A percentile compares a stretch with the other conserved stretches of the same genome.
These are phyloP conservation scores for Flaveria floridana DNA, from an alignment of 140 eudicot genomes.

Conservation along the genomic window DNA sequence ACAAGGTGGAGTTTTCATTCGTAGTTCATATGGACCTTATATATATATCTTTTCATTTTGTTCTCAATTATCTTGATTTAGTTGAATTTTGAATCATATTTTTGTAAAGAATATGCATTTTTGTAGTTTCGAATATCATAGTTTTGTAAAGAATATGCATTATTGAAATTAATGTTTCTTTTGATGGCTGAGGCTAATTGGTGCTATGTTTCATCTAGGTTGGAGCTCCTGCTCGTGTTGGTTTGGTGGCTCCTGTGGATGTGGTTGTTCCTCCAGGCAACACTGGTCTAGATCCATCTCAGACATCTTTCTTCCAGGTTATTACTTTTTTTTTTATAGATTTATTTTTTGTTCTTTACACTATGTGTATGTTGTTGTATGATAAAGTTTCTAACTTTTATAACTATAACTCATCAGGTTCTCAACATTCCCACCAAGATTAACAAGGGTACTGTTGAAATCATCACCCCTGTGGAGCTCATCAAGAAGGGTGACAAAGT, in stretches of 20 bases:
- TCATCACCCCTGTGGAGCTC: slow-evolving; percentile 91
- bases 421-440: slow-evolving; percentile 96
- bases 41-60: no score
- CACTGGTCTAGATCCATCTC: slow-evolving; percentile 95
- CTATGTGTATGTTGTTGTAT: no score
- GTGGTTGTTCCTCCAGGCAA: slow-evolving; percentile 92
- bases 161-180: no score
- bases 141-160: no score
- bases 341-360: not conserved
- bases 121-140: no score
- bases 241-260: slow-evolving; percentile 79
- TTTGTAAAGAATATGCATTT: no score
- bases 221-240: slow-evolving; percentile 99
- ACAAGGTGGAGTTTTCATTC: slow-evolving; percentile 35
- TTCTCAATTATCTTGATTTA: no score
- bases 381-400: not conserved
- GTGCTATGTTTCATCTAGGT: slow-evolving; percentile 24
- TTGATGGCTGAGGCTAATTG: no score
- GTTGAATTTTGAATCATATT: no score
- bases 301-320: slow-evolving; percentile 96
- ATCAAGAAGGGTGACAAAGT: slow-evolving; percentile 95
- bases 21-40: no score
- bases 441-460: slow-evolving; percentile 98
- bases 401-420: slow-evolving; percentile 39
- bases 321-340: not conserved